These are phyloP conservation scores for Jamesozyma rosinii DNA, from an alignment of 805 yeast species.

Conservation along the genomic window DNA sequence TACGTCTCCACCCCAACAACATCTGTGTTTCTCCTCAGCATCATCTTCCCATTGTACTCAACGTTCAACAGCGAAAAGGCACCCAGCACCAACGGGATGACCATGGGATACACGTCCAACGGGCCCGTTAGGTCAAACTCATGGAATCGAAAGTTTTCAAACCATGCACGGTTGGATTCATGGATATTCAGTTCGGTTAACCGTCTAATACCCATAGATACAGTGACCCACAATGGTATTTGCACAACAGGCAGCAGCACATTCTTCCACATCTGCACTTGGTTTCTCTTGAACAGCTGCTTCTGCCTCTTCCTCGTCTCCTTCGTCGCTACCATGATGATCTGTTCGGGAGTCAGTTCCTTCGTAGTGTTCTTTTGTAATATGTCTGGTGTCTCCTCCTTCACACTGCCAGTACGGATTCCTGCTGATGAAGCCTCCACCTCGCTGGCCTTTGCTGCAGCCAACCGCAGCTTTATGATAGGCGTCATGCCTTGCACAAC, in stretches of 20 bases:
- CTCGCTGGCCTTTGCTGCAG: conserved; percentile 27
- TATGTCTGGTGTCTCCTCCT: conserved; percentile 18
- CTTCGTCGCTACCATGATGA: conserved; percentile 60
- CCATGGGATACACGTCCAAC: conserved; percentile 57
- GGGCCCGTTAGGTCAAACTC: conserved; percentile 43
- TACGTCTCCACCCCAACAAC: conserved; percentile 17
- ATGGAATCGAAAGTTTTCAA: conserved; percentile 35
- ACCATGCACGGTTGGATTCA: conserved; percentile 24
- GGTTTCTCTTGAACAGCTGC: conserved; percentile 51
- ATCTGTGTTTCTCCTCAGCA: conserved; percentile 19
- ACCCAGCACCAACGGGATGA: conserved; percentile 67
- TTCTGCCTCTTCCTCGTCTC: conserved; percentile 73
- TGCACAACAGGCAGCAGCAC: conserved; percentile 68
- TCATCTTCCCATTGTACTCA: conserved; percentile 71
- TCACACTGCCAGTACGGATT: conserved; percentile 6
- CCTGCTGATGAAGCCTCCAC: not conserved
- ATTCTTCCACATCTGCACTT: conserved; percentile 76
- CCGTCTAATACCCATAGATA: conserved; percentile 67
- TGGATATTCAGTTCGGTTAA: conserved; percentile 49
- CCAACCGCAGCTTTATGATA: conserved; percentile 47
- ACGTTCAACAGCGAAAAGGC: conserved; percentile 62
- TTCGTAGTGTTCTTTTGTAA: conserved; percentile 16
- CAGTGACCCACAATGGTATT: conserved; percentile 76
- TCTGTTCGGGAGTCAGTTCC: conserved; percentile 62
- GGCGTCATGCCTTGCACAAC: conserved; percentile 69